phyloP scores from a whole-genome alignment of 192 early-diverging fungal species.

The Lunasporangiospora selenospora region DNA sequence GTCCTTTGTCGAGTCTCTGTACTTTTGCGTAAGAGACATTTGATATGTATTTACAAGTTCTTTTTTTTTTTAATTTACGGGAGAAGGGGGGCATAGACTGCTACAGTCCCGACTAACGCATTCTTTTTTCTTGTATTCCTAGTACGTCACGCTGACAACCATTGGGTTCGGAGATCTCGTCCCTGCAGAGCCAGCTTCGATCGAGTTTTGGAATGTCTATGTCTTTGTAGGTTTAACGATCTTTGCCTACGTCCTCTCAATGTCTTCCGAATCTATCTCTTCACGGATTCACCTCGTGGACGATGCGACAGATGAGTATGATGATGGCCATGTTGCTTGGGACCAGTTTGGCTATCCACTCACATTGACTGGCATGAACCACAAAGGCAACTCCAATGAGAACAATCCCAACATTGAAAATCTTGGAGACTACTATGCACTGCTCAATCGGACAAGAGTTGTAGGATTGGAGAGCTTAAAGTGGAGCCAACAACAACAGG shows the following conservation, averaged over 20 bases:
- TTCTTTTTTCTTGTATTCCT: neutral
- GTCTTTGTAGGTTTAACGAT: conserved; percentile 38
- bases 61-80: too few species aligned
- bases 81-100: too few species aligned
- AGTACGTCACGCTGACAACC: conserved; percentile 45
- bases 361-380: too few species aligned
- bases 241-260: conserved; percentile 42
- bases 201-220: conserved; percentile 48
- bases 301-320: conserved; percentile 30
- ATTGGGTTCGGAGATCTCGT: conserved; percentile 47
- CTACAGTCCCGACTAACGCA: neutral
- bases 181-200: conserved; percentile 28
- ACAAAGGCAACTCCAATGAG: conserved; percentile 34
- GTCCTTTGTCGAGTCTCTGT: conserved; percentile 34
- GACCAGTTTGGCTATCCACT: conserved; percentile 42
- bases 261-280: conserved; percentile 41
- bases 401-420: too few species aligned
- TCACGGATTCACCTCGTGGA: conserved; percentile 41
- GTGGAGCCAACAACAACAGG: conserved; percentile 28
- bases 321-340: too few species aligned
- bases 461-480: conserved; percentile 37
- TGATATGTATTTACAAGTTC: too few species aligned
- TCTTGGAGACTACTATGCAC: too few species aligned
- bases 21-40: conserved; percentile 37
- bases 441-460: conserved; percentile 28